phyloP scores from a whole-genome alignment of 495 filamentous ascomycete genomes.

The Amorphotheca resinae region DNA sequence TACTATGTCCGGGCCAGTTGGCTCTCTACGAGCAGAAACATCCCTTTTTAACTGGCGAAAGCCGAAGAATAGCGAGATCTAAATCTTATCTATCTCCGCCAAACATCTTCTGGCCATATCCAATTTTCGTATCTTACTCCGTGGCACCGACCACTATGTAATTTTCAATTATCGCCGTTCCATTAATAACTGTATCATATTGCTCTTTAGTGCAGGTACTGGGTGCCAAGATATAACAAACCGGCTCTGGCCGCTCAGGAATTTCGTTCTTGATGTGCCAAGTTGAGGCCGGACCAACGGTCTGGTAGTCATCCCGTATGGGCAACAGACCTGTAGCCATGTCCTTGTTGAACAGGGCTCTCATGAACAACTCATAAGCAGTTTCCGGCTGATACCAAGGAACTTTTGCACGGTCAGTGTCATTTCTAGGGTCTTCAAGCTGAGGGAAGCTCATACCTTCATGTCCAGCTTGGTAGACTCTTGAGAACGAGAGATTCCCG shows the following conservation, averaged over 20 bases:
- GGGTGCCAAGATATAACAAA: no score
- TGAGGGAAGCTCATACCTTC: conserved; percentile 21
- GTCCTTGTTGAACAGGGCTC: conserved; percentile 36
- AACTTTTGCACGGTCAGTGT: conserved; percentile 13
- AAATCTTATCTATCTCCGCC: no score
- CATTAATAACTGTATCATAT: no score
- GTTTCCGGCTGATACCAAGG: conserved; percentile 50
- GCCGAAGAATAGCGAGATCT: no score
- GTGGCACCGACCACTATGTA: no score
- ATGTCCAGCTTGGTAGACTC: conserved; percentile 51
- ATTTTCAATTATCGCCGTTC: no score
- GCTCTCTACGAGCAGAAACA: no score
- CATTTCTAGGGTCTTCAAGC: not conserved
- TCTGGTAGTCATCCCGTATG: conserved; percentile 9
- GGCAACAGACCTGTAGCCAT: conserved; percentile 38
- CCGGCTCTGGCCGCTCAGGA: conserved; percentile 9
- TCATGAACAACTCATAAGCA: conserved; percentile 37
- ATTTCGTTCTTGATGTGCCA: conserved; percentile 22
- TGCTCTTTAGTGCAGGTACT: no score
- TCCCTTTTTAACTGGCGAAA: no score
- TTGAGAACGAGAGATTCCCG: conserved; percentile 47
- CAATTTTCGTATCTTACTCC: no score
- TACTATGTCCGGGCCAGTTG: no score
- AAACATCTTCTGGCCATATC: no score
- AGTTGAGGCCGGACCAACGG: conserved; percentile 19